Percentiles rank a stretch among this genome's conserved stretches.
These are phyloP conservation scores for Abrus precatorius DNA, from an alignment of 306 rosid genomes.

Conservation along the genomic window DNA sequence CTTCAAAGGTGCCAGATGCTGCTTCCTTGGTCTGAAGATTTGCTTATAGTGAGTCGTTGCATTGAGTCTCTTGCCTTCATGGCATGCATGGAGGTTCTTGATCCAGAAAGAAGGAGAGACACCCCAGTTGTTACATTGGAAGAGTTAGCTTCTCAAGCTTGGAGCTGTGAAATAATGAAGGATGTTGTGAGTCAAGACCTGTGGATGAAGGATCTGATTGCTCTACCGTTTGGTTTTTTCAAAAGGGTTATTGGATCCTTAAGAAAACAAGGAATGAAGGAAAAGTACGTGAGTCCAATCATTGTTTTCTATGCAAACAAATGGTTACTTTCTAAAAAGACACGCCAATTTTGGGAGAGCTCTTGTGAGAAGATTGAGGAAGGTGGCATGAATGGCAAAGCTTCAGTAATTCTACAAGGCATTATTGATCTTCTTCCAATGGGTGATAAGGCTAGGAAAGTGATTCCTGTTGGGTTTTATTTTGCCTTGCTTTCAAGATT, in stretches of 20 bases:
- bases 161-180: slow-evolving; percentile 70
- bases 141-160: slow-evolving; percentile 61
- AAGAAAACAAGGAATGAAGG: slow-evolving; percentile 95
- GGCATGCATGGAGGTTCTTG: slow-evolving; percentile 98
- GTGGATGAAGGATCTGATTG: slow-evolving; percentile 90
- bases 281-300: slow-evolving; percentile 77
- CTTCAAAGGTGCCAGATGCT: slow-evolving; percentile 79
- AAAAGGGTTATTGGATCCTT: slow-evolving; percentile 75
- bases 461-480: slow-evolving; percentile 79
- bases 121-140: slow-evolving; percentile 73
- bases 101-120: slow-evolving; percentile 76
- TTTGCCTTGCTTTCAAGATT: slow-evolving; percentile 85
- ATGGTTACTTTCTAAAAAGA: slow-evolving; percentile 71
- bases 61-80: slow-evolving; percentile 91
- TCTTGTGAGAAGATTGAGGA: slow-evolving; percentile 53
- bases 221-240: slow-evolving; percentile 80
- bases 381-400: slow-evolving; percentile 51
- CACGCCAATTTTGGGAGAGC: slow-evolving; percentile 60
- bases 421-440: slow-evolving; percentile 75
- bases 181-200: slow-evolving; percentile 66
- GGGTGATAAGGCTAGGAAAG: slow-evolving; percentile 66
- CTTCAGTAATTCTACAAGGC: slow-evolving; percentile 68
- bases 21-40: slow-evolving; percentile 88
- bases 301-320: slow-evolving; percentile 83
- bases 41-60: slow-evolving; percentile 83